Evolutionary conservation across 495 filamentous ascomycete genomes (phyloP), one percentile per base, ranked within the genome.

Genomic region (Trichoderma reesei): DNA sequence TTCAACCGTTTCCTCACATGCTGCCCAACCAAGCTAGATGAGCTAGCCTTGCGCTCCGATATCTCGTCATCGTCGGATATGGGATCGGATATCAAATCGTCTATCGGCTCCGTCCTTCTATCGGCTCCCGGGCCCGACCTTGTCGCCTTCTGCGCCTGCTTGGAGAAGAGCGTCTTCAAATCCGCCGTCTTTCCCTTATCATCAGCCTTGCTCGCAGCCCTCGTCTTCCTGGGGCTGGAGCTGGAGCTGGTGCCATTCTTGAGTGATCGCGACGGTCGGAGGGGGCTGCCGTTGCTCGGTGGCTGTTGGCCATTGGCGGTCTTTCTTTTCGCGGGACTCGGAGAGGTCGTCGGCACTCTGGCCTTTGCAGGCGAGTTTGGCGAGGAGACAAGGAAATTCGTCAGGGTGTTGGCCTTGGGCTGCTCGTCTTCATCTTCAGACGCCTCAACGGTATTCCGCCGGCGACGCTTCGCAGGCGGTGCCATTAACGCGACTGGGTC

Each of bases 401-500:
- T 70, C 26, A 80, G 65, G 46, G 73, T 76, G 63, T 78, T 71
- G 54, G 59, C 66, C 39, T 69, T 68, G 33, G 67, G 31, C 34
- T 68, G 67, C 63, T 72, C 71, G 63, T 74, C 72, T 61, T 71
- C 65, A 41, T 76, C 71, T 44, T 77, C 71, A 62, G 78, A 69
- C 56, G 77, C 74, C 67, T 74, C 70, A 64, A 76, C 64, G 62
- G 78, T 70, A 71, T 75, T 77, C 64, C 76, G 77, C 71, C 76
- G 82, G 67, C 76, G 77, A 65, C 82, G 80, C 75, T 83, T 83
- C 65, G 80, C 73, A 65, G 82, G 78, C 69, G 81, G 80, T 69
- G 80, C 78, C 82, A 84, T 83, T 42, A 63, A 42, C 61, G 61
- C 61, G 61, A 46, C 41, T 46, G 61, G n/a, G 48, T 18, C 59